These are phyloP conservation scores for Aaosphaeria pasadenensis DNA, from an alignment of 2,329 filamentous ascomycete genomes.

Conservation along the genomic window DNA sequence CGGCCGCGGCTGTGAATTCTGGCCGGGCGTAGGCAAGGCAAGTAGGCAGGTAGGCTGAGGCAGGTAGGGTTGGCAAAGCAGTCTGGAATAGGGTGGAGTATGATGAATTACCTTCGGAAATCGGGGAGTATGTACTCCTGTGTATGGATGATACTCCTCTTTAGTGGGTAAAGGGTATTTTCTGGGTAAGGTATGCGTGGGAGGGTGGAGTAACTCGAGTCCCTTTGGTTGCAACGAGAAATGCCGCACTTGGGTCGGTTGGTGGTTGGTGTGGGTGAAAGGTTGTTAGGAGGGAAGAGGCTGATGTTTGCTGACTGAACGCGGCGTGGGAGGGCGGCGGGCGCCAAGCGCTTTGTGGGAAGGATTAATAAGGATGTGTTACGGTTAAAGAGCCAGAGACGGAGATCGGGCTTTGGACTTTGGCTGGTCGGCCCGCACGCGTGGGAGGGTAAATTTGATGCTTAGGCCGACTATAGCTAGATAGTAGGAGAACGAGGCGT, in stretches of 20 bases:
- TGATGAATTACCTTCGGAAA: not conserved
- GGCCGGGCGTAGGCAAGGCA: not conserved
- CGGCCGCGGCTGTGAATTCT: no score
- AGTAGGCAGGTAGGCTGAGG: not conserved
- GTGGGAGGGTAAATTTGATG: no score
- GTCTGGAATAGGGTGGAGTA: not conserved
- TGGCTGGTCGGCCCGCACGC: slow-evolving; percentile 1
- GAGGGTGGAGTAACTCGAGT: no score
- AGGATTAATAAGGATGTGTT: not conserved
- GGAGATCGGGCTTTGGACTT: slow-evolving; percentile 3
- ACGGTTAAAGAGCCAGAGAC: slow-evolving; percentile 1
- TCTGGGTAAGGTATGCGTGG: no score
- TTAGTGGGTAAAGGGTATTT: no score
- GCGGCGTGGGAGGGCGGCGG: not conserved
- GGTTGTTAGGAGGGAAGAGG: not conserved
- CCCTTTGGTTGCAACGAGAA: slow-evolving; percentile 2
- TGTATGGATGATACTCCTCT: no score
- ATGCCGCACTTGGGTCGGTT: slow-evolving; percentile 4
- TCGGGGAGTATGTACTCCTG: no score
- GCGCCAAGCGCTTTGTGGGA: slow-evolving; percentile 2
- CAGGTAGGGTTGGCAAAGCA: not conserved
- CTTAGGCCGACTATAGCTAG: no score
- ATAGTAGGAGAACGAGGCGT: no score
- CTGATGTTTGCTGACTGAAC: slow-evolving; percentile 11
- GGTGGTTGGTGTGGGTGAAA: not conserved